A percentile compares a stretch with the other conserved stretches of the same genome.
Conservation (phyloP, 352 stramenopile species). For the Globisporangium viniferum region DNA sequence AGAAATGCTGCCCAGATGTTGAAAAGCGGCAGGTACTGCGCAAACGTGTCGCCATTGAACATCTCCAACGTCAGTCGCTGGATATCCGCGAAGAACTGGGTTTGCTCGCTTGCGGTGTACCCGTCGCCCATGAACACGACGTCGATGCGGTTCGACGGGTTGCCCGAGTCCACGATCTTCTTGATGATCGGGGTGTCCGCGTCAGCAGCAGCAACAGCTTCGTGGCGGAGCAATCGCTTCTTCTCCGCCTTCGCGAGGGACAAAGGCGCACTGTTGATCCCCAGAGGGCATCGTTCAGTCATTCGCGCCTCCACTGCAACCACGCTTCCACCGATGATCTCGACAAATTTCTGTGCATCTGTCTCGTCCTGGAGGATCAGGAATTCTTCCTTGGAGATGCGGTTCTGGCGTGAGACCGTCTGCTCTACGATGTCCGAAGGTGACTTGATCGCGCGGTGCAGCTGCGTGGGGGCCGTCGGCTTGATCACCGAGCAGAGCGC, state of each 20-base stretch:
- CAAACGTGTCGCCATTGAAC: constrained; percentile 30
- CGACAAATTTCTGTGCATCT: constrained; percentile 12
- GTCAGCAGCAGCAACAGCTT: no score
- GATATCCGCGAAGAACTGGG: constrained; percentile 37
- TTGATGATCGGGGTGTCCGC: background rate
- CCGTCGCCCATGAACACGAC: constrained; percentile 47
- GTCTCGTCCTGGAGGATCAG: constrained; percentile 8
- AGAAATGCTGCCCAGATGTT: constrained; percentile 26
- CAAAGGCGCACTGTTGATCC: background rate
- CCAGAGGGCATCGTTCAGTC: background rate
- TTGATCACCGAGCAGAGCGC: constrained; percentile 14
- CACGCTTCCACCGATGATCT: constrained; percentile 17
- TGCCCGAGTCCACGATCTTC: constrained; percentile 38
- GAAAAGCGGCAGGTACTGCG: constrained; percentile 28
- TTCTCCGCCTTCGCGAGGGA: background rate
- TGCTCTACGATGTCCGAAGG: constrained; percentile 13
- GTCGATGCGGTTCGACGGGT: constrained; percentile 36
- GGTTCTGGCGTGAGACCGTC: constrained; percentile 16
- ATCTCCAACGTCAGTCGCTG: constrained; percentile 36
- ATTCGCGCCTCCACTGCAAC: constrained; percentile 11
- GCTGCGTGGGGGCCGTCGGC: constrained; percentile 12
- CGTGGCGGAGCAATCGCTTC: background rate
- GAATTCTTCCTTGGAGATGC: constrained; percentile 12
- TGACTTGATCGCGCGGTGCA: constrained; percentile 15
- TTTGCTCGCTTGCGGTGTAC: constrained; percentile 28